Evolutionary conservation across 2,329 filamentous ascomycete species (phyloP).

Genomic region (Botryosphaeria dothidea): DNA sequence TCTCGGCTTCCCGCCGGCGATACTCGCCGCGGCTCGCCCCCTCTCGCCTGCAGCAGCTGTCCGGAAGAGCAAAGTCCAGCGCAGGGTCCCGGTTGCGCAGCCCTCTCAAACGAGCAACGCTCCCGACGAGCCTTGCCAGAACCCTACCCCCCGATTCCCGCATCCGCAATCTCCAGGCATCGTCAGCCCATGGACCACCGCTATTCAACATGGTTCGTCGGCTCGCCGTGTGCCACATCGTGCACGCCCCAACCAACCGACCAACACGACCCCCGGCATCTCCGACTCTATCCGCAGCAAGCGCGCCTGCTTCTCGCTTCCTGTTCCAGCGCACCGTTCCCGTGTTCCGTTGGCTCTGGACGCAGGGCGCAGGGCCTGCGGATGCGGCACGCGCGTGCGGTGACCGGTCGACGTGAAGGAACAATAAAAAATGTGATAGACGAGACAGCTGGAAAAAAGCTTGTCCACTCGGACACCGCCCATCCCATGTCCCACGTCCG

Average conservation of each 20-base stretch:
- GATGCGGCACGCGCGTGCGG: background rate
- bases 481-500: background rate
- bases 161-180: background rate
- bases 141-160: background rate
- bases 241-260: background rate
- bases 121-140: slow-evolving; percentile 9
- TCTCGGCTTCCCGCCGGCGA: slow-evolving; percentile 16
- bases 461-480: slow-evolving; percentile 7
- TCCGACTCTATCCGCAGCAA: background rate
- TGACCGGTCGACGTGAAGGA: no score
- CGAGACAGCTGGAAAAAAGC: background rate
- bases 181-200: background rate
- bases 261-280: background rate
- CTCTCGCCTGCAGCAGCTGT: slow-evolving; percentile 16
- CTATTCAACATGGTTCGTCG: background rate
- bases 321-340: background rate
- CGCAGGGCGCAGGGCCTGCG: background rate
- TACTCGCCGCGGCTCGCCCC: slow-evolving; percentile 13
- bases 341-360: slow-evolving; percentile 1
- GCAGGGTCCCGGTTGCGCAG: slow-evolving; percentile 1
- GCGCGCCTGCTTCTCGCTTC: slow-evolving; percentile 6
- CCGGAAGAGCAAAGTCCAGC: slow-evolving; percentile 14
- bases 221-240: background rate
- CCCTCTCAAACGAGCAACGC: slow-evolving; percentile 13
- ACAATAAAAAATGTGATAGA: background rate